These are phyloP conservation scores for Thecaphora thlaspeos DNA, from an alignment of 1,284 basidiomycete species.

Conservation along the genomic window DNA sequence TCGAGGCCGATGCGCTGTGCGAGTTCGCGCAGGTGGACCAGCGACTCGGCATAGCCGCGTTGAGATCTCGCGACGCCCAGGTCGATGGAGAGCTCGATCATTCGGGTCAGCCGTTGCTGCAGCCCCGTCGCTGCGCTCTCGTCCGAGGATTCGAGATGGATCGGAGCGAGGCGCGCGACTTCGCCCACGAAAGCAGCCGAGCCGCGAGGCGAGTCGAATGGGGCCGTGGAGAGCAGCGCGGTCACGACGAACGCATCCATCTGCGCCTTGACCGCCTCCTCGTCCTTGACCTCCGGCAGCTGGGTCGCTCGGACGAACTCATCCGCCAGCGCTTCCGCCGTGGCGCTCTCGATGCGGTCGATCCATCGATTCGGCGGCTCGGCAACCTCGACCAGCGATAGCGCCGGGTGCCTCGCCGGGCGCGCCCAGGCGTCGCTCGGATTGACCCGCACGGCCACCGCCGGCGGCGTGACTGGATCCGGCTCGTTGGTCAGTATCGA, in stretches of 20 bases:
- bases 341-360: slow-evolving; percentile 41
- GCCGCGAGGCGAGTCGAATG: slow-evolving; percentile 3
- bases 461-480: not conserved
- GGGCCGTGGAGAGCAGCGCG: not conserved
- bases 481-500: not conserved
- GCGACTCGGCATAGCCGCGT: not conserved
- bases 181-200: not conserved
- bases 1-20: not conserved
- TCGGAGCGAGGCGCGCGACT: not conserved
- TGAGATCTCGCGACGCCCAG: not conserved
- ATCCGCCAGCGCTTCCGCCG: slow-evolving; percentile 43
- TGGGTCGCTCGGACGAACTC: slow-evolving; percentile 53
- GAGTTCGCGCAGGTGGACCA: not conserved
- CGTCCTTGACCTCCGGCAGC: slow-evolving; percentile 5
- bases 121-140: not conserved
- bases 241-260: not conserved
- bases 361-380: slow-evolving; percentile 37
- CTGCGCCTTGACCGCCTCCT: not conserved
- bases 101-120: not conserved
- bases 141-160: not conserved
- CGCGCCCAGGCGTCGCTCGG: slow-evolving; percentile 23
- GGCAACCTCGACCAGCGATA: slow-evolving; percentile 23
- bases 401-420: slow-evolving; percentile 36
- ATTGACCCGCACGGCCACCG: not conserved
- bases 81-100: not conserved